Base-by-base conservation (phyloP, 2,329 filamentous ascomycete species). In the Aspergillus pseudoviridinutans region DNA sequence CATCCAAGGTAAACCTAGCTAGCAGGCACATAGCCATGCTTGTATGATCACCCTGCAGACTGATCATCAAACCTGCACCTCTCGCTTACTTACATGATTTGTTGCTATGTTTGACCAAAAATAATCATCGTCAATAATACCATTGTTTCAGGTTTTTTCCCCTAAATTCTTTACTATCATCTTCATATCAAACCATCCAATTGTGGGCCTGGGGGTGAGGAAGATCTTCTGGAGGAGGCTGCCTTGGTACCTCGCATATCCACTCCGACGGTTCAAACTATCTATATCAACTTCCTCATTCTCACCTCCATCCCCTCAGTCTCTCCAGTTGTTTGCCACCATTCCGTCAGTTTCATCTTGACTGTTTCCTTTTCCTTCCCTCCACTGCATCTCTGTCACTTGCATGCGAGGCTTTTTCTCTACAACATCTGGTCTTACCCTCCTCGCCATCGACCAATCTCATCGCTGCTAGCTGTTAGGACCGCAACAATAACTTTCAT, bases 11-110 rank as follows among this genome's bases (percentile, higher is more conserved):
- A 22, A 35, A 20, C 27, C 49, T 32, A 10, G 9, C 27, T 32
- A 32, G 42, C 12, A 49, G 51, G 46, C 53, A 61, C 60, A 61
- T 63, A 60, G 61, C 59, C 57, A 46, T 59, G 46, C 41, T 59
- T 53, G 54, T 53, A 60, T 61, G 61, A 62, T 61, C 62, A 59
- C 55, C 55, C 60, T 64, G 57, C 62, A 64, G 55, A 55, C 35
- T 54, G 56, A 59, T 58, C 53, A 55, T 49, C 58, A 54, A 54
- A 44, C 24, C 42, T 55, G 27, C 22, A 49, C 44, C 27, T 35
- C 38, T 58, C 27, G 51, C 28, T 55, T 60, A 53, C 53, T 20
- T 50, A 27, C 41, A 35, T 46, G 46, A 35, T 22, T 58, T 35
- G 42, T 27, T 51, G 32, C 22, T 32, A 47, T 52, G 28, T 50